phyloP scores from a whole-genome alignment of 768 basidiomycete genomes.

The Gyrodon lividus region DNA sequence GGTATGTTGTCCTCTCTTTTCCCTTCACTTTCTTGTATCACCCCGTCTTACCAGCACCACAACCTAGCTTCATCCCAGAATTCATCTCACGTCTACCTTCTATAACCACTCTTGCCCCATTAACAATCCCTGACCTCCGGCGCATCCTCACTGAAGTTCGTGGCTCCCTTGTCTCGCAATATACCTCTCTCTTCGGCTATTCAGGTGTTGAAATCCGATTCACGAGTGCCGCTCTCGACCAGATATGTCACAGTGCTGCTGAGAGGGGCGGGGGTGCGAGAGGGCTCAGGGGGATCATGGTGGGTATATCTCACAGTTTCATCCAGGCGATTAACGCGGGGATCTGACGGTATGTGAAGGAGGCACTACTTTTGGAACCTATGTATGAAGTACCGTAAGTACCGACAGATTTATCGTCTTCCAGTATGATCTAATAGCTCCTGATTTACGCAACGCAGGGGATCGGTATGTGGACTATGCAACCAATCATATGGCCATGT shows the following conservation, averaged over 20 bases:
- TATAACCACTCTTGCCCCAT: slow-evolving; percentile 77
- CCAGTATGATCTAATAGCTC: slow-evolving; percentile 1
- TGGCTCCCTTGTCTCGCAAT: slow-evolving; percentile 89
- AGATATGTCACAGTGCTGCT: slow-evolving; percentile 75
- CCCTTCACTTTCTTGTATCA: not conserved
- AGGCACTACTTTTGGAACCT: slow-evolving; percentile 76
- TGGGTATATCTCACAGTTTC: slow-evolving; percentile 27
- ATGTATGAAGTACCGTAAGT: slow-evolving; percentile 94
- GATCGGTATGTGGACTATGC: slow-evolving; percentile 52
- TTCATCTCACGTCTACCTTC: slow-evolving; percentile 93
- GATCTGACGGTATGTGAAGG: slow-evolving; percentile 42
- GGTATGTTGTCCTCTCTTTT: slow-evolving; percentile 39
- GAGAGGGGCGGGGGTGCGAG: slow-evolving; percentile 88
- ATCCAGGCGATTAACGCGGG: not conserved
- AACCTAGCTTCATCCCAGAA: slow-evolving; percentile 83
- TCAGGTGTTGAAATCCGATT: slow-evolving; percentile 87
- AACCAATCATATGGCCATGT: not conserved
- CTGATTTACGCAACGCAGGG: slow-evolving; percentile 37
- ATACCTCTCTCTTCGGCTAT: slow-evolving; percentile 77
- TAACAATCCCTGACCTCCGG: slow-evolving; percentile 79
- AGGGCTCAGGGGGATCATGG: slow-evolving; percentile 88
- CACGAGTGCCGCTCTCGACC: slow-evolving; percentile 75
- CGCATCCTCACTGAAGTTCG: slow-evolving; percentile 91
- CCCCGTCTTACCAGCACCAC: slow-evolving; percentile 4
- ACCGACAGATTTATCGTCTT: not conserved